These are phyloP conservation scores for Neurospora sp. DNA, from an alignment of 2,329 filamentous ascomycete species.

Conservation along the genomic window DNA sequence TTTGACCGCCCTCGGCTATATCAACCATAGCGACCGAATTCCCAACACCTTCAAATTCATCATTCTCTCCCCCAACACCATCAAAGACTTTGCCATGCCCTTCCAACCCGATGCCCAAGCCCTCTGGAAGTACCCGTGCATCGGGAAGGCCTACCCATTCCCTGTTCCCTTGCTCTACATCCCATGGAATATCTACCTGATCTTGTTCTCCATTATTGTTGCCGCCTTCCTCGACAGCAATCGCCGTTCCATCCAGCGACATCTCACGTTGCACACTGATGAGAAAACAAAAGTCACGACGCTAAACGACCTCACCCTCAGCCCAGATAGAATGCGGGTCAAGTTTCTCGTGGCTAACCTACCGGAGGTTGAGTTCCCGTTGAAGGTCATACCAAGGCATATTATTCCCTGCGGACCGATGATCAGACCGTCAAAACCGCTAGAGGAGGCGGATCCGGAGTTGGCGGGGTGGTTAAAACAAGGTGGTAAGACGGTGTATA, in stretches of 20 bases:
- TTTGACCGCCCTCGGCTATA: conserved; percentile 28
- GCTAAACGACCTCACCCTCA: conserved; percentile 13
- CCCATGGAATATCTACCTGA: conserved; percentile 28
- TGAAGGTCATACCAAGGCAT: conserved; percentile 26
- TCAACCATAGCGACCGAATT: not conserved
- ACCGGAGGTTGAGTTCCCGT: conserved; percentile 24
- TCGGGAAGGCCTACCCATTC: conserved; percentile 32
- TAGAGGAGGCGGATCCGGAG: conserved; percentile 31
- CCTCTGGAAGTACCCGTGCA: conserved; percentile 31
- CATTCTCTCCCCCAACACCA: conserved; percentile 18
- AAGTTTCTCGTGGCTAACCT: conserved; percentile 16
- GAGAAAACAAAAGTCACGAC: conserved; percentile 8
- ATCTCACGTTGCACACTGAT: not conserved
- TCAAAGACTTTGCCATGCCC: conserved; percentile 28
- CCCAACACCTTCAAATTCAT: conserved; percentile 17
- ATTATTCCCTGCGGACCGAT: conserved; percentile 38
- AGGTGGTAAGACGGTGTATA: conserved; percentile 31
- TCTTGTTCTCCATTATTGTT: conserved; percentile 10
- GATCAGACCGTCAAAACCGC: conserved; percentile 26
- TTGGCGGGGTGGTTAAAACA: conserved; percentile 32
- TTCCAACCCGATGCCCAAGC: conserved; percentile 28
- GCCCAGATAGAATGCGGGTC: conserved; percentile 5
- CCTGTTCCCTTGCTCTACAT: conserved; percentile 34
- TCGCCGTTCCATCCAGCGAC: conserved; percentile 3
- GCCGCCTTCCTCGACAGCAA: conserved; percentile 5